These are phyloP conservation scores for Penicillium herquei DNA, from an alignment of 495 filamentous ascomycete genomes.

Conservation along the genomic window DNA sequence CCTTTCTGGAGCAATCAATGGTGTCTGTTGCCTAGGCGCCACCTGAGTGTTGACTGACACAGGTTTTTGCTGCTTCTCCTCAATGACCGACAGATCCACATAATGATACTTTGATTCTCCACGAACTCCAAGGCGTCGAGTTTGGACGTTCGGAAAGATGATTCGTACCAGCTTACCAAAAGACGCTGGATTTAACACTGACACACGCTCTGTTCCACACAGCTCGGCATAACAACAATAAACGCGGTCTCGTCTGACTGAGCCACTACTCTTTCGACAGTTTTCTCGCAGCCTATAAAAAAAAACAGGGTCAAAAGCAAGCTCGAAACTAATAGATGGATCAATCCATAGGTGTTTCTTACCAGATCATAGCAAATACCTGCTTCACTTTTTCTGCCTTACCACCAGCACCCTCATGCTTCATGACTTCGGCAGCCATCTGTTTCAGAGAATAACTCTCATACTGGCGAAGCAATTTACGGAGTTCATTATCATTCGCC, in stretches of 20 bases:
- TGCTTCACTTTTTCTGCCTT: conserved; percentile 94
- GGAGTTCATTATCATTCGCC: conserved; percentile 88
- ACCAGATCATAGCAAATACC: conserved; percentile 98
- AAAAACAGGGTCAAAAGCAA: neutral
- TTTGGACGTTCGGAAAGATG: conserved; percentile 92
- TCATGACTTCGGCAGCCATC: conserved; percentile 76
- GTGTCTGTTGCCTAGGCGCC: conserved; percentile 17
- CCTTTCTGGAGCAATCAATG: conserved; percentile 19
- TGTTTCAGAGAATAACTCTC: conserved; percentile 72
- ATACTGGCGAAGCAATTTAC: conserved; percentile 76
- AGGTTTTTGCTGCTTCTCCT: conserved; percentile 47
- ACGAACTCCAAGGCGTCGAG: conserved; percentile 83
- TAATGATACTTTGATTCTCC: conserved; percentile 99
- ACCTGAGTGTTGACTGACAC: conserved; percentile 27
- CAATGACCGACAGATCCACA: conserved; percentile 73
- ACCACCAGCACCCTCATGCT: conserved; percentile 64
- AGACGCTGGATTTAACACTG: conserved; percentile 90
- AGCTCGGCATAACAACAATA: conserved; percentile 89
- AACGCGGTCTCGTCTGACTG: conserved; percentile 87
- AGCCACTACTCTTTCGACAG: conserved; percentile 75
- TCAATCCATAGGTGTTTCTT: conserved; percentile 19
- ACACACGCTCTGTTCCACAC: conserved; percentile 89
- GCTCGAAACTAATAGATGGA: too few relatives aligned
- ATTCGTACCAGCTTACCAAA: conserved; percentile 97
- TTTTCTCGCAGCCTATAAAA: conserved; percentile 75